phyloP scores from a whole-genome alignment of 225 moss, liverwort and hornwort species.

The Neckera pumila region DNA sequence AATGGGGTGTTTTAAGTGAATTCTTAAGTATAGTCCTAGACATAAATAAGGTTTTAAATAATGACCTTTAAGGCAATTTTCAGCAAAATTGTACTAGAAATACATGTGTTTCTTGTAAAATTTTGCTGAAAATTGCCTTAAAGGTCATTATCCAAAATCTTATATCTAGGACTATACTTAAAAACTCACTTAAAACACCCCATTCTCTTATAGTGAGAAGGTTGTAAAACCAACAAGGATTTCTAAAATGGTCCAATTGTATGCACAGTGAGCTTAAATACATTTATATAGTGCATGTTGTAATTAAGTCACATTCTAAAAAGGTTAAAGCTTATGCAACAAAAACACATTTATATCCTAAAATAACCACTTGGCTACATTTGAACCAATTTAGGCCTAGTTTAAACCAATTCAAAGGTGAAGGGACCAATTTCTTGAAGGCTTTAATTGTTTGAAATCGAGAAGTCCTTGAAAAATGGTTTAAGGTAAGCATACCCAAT shows the following conservation, averaged over 20 bases:
- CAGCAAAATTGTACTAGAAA: no score
- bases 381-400: background rate
- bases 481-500: no score
- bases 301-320: background rate
- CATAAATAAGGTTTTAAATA: no score
- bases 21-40: no score
- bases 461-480: background rate
- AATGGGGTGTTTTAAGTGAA: no score
- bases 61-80: no score
- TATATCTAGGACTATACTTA: no score
- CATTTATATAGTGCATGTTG: background rate
- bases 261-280: background rate
- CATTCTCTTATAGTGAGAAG: no score
- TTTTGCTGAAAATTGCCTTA: no score
- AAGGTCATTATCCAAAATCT: no score
- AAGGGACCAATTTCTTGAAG: background rate
- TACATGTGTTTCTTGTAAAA: no score
- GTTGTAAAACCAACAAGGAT: background rate
- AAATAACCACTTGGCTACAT: background rate
- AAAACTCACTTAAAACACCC: no score
- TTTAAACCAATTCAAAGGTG: fast-evolving
- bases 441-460: background rate
- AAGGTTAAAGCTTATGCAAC: background rate
- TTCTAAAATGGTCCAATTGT: background rate
- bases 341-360: background rate